Evolutionary conservation across 768 basidiomycete genomes (phyloP), one percentile per base, ranked within the genome.

Genomic region (Pholiota conissans): DNA sequence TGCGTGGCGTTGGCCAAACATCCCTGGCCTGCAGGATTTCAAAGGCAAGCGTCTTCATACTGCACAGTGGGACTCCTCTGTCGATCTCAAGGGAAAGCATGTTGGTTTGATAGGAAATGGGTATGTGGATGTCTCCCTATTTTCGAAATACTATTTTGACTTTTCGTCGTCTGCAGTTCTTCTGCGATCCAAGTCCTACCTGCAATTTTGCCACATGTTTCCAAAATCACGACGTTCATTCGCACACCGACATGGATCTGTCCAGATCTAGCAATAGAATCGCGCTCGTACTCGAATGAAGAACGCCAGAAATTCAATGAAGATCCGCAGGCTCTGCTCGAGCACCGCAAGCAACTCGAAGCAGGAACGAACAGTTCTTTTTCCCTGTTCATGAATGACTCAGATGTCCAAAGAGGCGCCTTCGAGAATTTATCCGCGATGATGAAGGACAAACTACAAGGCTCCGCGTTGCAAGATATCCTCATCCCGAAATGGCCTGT

Each of bases 401-500:
- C 68, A 3, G 59, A 59, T 0, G 61, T 70, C 49, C 79, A 81
- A 59, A 51, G 61, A 48, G 62, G 55, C 5, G 60, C 61, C 0
- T 64, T 58, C 1, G 58, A 40, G 16, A 51, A 49, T 1, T 67
- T 77, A 59, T 60, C 56, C 7, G 65, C 62, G 6, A 59, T 68
- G 35, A 82, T 84, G 79, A 60, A 67, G 35, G 67, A 70, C 47
- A 76, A 74, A 56, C 67, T 84, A 6, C 42, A 58, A 16, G 72
- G 71, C 10, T 69, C 73, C 60, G 77, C 73, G 48, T 79, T 84
- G 45, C 71, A 74, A 16, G 73, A 76, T 14, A 64, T 73, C 42
- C 42, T 74, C 28, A 64, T 73, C 11, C 71, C 71, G 0, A 61
- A 55, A n/a, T 74, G 67, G 59, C 64, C 61, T 11, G 64, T 74